Evolutionary conservation across 2,329 filamentous ascomycete genomes (phyloP).

Genomic region (Nakataea oryzae): DNA sequence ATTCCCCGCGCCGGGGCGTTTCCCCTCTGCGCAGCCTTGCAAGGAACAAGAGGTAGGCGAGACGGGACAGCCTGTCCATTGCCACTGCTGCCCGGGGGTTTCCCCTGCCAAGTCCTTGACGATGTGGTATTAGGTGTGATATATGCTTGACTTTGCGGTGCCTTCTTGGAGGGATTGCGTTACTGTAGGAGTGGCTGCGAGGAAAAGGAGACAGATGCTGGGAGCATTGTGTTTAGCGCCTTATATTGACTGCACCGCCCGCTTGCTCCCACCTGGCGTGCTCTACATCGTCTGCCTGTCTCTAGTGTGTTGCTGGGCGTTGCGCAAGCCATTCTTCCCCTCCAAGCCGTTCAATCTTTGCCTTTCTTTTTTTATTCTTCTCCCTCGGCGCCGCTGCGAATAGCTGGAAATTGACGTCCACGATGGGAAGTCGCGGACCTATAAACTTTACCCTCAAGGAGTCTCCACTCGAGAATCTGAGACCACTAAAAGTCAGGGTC

Average conservation of each 20-base stretch:
- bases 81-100: not conserved
- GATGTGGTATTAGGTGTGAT: not conserved
- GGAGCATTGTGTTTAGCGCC: not conserved
- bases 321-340: not conserved
- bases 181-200: not conserved
- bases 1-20: not conserved
- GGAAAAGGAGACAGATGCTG: not conserved
- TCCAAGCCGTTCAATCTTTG: not conserved
- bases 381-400: not conserved
- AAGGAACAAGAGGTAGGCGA: too few species aligned
- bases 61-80: not conserved
- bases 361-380: not conserved
- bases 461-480: constrained; percentile 18
- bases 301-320: not conserved
- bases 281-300: not conserved
- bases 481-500: constrained; percentile 21
- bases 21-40: not conserved
- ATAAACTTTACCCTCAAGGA: constrained; percentile 13
- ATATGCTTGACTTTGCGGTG: not conserved
- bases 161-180: not conserved
- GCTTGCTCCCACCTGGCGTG: not conserved
- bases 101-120: too few species aligned
- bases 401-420: not conserved
- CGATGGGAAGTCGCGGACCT: not conserved
- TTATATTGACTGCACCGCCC: not conserved